These are phyloP conservation scores for Podaxis mareebaensis DNA, from an alignment of 768 basidiomycete species.

Conservation along the genomic window DNA sequence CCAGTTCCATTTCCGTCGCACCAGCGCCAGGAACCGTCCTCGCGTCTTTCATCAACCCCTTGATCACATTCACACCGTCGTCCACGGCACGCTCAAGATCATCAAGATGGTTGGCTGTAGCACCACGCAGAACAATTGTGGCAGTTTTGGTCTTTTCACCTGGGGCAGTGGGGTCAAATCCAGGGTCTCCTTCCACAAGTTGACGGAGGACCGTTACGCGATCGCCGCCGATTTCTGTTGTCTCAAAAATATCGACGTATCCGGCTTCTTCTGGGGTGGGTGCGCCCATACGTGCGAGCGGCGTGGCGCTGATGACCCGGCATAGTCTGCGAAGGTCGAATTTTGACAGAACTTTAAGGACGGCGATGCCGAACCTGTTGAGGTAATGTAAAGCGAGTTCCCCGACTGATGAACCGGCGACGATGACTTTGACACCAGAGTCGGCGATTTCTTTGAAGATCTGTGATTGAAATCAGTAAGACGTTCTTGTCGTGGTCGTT, in stretches of 20 bases:
- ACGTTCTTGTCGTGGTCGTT: background rate
- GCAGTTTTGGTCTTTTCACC: slow-evolving; percentile 84
- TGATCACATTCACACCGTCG: slow-evolving; percentile 96
- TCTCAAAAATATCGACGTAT: slow-evolving; percentile 91
- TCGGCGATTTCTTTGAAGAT: slow-evolving; percentile 97
- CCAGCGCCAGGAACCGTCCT: slow-evolving; percentile 93
- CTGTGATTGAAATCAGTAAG: slow-evolving; percentile 35
- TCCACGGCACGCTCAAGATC: slow-evolving; percentile 96
- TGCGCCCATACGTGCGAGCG: slow-evolving; percentile 92
- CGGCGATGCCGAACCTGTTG: slow-evolving; percentile 89
- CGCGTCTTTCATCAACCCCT: slow-evolving; percentile 86
- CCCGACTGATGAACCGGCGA: slow-evolving; percentile 90
- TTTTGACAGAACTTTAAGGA: slow-evolving; percentile 96
- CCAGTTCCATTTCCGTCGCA: slow-evolving; percentile 92
- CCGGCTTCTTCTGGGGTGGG: slow-evolving; percentile 97
- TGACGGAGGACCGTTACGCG: slow-evolving; percentile 96
- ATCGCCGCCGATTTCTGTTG: slow-evolving; percentile 95
- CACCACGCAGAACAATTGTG: slow-evolving; percentile 93
- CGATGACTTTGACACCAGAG: slow-evolving; percentile 90
- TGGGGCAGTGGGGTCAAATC: slow-evolving; percentile 49
- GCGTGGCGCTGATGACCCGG: slow-evolving; percentile 94
- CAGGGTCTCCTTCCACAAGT: slow-evolving; percentile 63
- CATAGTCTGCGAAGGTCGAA: slow-evolving; percentile 94
- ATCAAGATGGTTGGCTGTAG: slow-evolving; percentile 91
- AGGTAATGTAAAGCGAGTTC: slow-evolving; percentile 98